Percentiles rank a stretch among this genome's conserved stretches.
Evolutionary conservation across 257 asterid species (phyloP).

Genomic region (Petrea volubilis): DNA sequence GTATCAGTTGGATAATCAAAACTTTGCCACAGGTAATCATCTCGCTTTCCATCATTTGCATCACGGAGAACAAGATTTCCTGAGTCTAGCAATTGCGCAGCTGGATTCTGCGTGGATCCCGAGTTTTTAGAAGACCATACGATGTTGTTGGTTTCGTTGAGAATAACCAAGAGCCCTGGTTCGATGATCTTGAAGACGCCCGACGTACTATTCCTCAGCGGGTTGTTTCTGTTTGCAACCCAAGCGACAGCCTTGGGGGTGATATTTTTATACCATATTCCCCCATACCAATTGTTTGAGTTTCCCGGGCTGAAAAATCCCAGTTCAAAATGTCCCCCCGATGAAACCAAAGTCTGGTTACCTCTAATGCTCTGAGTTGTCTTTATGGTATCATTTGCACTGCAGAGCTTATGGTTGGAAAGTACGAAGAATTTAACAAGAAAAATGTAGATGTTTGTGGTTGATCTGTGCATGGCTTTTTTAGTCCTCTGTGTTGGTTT

Average conservation of each 20-base stretch:
- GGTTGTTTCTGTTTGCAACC: neutral
- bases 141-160: neutral
- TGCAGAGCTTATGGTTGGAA: neutral
- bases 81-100: neutral
- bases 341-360: neutral
- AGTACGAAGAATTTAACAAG: neutral
- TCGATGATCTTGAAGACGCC: neutral
- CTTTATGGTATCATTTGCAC: neutral
- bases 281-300: neutral
- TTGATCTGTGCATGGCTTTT: neutral
- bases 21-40: neutral
- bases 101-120: neutral
- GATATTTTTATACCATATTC: neutral
- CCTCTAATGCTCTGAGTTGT: neutral
- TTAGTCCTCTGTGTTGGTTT: neutral
- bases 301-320: too few species aligned
- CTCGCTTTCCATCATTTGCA: neutral
- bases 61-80: neutral
- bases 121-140: neutral
- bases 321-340: neutral
- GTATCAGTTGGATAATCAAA: neutral
- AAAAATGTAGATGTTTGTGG: too few species aligned
- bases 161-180: neutral
- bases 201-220: neutral
- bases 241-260: neutral